Evolutionary conservation across 2,329 filamentous ascomycete genomes (phyloP).

Genomic region (Ophiostoma pallidulum): DNA sequence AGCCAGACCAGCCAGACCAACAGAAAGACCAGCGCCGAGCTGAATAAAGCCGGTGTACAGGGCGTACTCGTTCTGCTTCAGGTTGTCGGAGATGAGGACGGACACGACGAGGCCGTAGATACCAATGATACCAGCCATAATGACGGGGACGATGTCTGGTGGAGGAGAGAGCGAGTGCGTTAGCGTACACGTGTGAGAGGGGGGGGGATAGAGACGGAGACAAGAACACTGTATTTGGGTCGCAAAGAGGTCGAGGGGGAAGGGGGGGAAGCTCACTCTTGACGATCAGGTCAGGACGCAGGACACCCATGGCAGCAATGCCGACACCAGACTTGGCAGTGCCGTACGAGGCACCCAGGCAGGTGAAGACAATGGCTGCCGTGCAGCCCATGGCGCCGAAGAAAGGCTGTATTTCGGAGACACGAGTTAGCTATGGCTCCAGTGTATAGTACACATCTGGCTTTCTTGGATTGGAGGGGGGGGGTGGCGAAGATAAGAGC

Average conservation of each 20-base stretch:
- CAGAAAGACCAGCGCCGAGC: constrained; percentile 71
- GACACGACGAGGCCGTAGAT: constrained; percentile 92
- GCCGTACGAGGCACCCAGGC: constrained; percentile 79
- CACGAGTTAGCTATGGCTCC: constrained; percentile 8
- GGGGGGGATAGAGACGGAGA: too few relatives aligned
- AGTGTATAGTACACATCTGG: too few relatives aligned
- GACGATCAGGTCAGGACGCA: constrained; percentile 95
- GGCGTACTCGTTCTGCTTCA: constrained; percentile 57
- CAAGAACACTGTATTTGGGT: background rate
- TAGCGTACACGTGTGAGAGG: too few relatives aligned
- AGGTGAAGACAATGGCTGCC: constrained; percentile 42
- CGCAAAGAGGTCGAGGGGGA: background rate
- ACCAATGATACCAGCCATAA: constrained; percentile 99
- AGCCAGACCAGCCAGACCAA: constrained; percentile 74
- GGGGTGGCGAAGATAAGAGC: background rate
- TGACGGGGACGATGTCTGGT: constrained; percentile 94
- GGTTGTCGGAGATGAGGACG: constrained; percentile 72
- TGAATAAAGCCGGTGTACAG: constrained; percentile 81
- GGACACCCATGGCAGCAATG: constrained; percentile 96
- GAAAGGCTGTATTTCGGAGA: constrained; percentile 53
- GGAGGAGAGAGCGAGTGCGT: background rate
- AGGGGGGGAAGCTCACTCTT: constrained; percentile 64
- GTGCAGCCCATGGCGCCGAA: constrained; percentile 98
- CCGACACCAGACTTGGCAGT: constrained; percentile 99
- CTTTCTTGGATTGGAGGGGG: too few relatives aligned